Evolutionary conservation across 2,329 filamentous ascomycete species (phyloP), one percentile per base, ranked within the genome.

Genomic region (Alternaria ethzedia): DNA sequence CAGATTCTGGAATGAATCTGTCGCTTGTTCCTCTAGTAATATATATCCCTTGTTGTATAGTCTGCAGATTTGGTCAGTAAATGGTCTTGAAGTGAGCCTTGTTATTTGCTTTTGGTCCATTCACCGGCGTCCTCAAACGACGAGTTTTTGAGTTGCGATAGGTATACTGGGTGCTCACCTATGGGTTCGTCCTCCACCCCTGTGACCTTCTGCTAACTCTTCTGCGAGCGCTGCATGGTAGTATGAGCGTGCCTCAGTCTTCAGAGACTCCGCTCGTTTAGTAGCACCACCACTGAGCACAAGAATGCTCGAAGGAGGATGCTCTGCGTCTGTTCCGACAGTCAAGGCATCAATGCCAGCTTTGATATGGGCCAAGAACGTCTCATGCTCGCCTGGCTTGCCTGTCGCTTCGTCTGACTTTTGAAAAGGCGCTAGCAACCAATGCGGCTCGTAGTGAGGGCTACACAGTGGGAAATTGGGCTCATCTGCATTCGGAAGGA

Each of bases 1-100:
- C 6, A 97, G 81, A 75, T 97, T 97, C 75, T 94, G 90, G 74
- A 93, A 95, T 2, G 91, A 95, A 79, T 97, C 94, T 1, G 95
- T 88, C 0, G 94, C 93, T 58, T 87, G 85, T 9, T 89, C 86
- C 75, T 97, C 94, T 3, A 88, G 74, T 0, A 87, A 75, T 17
- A 93, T 82, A 23, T 83, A 82, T 30, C 75, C 72, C 25, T 72
- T 70, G 32, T 63, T 68, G 61, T 81, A 84, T 59, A 80, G 54
- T 56, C 61, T 60, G 20, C 8, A 3, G 7, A 20, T 21, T 6
- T 13, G 13, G 49, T 59, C 20, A 59, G 28, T 6, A 54, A 1
- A 9, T 0, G 17, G 10, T 36, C 32, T 41, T 3, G 1, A 12
- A 20, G 28, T 3, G 3, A 44, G 43, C 3, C 17, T 21, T 23